Percentiles rank a stretch among this genome's conserved stretches.
phyloP scores from a whole-genome alignment of 306 rosid species.

The Pyrus pyrifolia region DNA sequence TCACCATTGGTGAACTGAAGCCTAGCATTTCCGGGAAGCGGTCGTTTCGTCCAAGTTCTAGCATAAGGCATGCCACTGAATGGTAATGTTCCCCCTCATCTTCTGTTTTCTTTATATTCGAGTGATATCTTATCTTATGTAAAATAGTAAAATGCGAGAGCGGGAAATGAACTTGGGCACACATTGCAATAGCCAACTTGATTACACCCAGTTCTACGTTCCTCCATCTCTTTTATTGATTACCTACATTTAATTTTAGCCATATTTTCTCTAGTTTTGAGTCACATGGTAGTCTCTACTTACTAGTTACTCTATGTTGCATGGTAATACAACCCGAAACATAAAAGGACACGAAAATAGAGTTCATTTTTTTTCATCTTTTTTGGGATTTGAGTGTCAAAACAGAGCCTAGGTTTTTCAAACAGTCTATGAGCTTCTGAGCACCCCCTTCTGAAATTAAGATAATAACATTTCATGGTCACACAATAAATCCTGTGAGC shows the following conservation, averaged over 20 bases:
- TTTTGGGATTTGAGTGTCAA: constrained; percentile 13
- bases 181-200: background rate
- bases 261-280: background rate
- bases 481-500: constrained; percentile 21
- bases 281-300: background rate
- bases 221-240: background rate
- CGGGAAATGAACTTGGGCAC: background rate
- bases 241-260: background rate
- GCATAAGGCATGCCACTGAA: constrained; percentile 93
- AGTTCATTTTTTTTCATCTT: background rate
- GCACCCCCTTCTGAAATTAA: constrained; percentile 1
- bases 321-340: background rate
- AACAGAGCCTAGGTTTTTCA: background rate
- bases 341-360: too few species aligned
- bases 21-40: constrained; percentile 94
- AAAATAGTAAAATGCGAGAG: too few species aligned
- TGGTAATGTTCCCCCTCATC: constrained; percentile 46
- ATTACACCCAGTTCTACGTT: background rate
- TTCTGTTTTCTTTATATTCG: background rate
- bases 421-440: background rate
- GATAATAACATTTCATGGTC: constrained; percentile 19
- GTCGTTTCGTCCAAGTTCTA: constrained; percentile 83
- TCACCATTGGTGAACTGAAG: constrained; percentile 83
- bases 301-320: background rate
- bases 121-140: background rate